These are phyloP conservation scores for Tylopilus cervinicoccineus DNA, from an alignment of 768 basidiomycete species.

Conservation along the genomic window DNA sequence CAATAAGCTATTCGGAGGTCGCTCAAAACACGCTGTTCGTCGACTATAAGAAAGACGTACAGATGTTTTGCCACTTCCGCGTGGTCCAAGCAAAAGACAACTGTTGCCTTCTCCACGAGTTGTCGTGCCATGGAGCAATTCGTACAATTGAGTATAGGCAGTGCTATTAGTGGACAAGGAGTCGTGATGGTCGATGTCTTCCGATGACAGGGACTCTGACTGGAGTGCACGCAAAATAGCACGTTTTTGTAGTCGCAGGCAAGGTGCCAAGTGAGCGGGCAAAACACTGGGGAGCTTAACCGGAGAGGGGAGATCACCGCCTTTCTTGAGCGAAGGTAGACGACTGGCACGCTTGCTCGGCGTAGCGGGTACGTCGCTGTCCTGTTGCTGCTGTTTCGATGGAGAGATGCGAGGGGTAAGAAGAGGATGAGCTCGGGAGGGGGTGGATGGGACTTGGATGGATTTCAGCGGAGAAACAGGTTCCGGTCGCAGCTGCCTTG, in stretches of 20 bases:
- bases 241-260: conserved; percentile 54
- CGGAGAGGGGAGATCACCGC: conserved; percentile 4
- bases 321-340: conserved; percentile 14
- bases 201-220: conserved; percentile 15
- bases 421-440: conserved; percentile 12
- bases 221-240: conserved; percentile 48
- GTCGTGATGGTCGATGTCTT: conserved; percentile 31
- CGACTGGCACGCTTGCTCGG: conserved; percentile 12
- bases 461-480: conserved; percentile 1
- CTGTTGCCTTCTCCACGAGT: conserved; percentile 89
- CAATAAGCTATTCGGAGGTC: conserved; percentile 46
- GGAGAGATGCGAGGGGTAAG: conserved; percentile 18
- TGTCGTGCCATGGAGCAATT: conserved; percentile 70
- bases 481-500: conserved; percentile 3
- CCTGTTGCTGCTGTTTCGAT: conserved; percentile 3
- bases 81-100: conserved; percentile 80
- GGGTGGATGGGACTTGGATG: conserved; percentile 13
- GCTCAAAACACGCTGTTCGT: conserved; percentile 1
- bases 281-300: conserved; percentile 27
- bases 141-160: conserved; percentile 54
- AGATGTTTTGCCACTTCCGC: conserved; percentile 81
- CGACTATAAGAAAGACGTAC: conserved; percentile 35
- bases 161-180: conserved; percentile 43
- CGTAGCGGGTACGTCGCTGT: conserved; percentile 13
- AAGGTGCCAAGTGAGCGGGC: conserved; percentile 42